Percentiles rank a stretch among this genome's conserved stretches.
Evolutionary conservation across 768 basidiomycete genomes (phyloP).

Genomic region (Tricholoma furcatifolium): DNA sequence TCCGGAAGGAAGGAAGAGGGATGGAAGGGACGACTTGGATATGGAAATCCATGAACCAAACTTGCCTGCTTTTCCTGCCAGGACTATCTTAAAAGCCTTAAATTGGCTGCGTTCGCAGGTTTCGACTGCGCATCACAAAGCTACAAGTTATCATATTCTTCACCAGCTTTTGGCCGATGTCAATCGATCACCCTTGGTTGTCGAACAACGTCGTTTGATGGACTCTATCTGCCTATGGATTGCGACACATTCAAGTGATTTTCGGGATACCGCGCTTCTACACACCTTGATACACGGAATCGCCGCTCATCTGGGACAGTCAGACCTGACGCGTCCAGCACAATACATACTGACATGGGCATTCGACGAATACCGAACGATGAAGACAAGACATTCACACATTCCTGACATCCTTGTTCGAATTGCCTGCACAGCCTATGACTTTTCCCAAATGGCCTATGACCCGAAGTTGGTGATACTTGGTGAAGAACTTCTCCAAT

Average conservation of each 20-base stretch:
- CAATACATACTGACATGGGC: slow-evolving; percentile 83
- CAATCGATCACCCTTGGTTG: slow-evolving; percentile 68
- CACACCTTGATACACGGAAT: slow-evolving; percentile 69
- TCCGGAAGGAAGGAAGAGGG: too few relatives aligned
- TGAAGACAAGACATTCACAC: slow-evolving; percentile 41
- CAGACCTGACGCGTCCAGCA: slow-evolving; percentile 63
- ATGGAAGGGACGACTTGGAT: slow-evolving; percentile 29
- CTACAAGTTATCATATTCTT: slow-evolving; percentile 75
- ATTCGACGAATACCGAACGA: slow-evolving; percentile 49
- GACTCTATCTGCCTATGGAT: slow-evolving; percentile 76
- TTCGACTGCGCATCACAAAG: slow-evolving; percentile 41
- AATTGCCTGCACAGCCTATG: slow-evolving; percentile 60
- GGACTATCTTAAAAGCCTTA: slow-evolving; percentile 52
- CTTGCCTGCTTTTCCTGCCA: slow-evolving; percentile 54
- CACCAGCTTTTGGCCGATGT: slow-evolving; percentile 70
- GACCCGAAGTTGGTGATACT: slow-evolving; percentile 29
- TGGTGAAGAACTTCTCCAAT: slow-evolving; percentile 42
- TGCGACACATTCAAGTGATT: slow-evolving; percentile 53
- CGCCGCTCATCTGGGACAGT: slow-evolving; percentile 61
- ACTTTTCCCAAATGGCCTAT: slow-evolving; percentile 38
- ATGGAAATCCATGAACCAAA: slow-evolving; percentile 63
- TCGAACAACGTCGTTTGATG: slow-evolving; percentile 77
- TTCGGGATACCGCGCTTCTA: slow-evolving; percentile 59
- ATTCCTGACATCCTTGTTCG: slow-evolving; percentile 69
- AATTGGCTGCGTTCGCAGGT: slow-evolving; percentile 53